phyloP scores from a whole-genome alignment of 805 yeast genomes.

The Candida nonsorbophila region DNA sequence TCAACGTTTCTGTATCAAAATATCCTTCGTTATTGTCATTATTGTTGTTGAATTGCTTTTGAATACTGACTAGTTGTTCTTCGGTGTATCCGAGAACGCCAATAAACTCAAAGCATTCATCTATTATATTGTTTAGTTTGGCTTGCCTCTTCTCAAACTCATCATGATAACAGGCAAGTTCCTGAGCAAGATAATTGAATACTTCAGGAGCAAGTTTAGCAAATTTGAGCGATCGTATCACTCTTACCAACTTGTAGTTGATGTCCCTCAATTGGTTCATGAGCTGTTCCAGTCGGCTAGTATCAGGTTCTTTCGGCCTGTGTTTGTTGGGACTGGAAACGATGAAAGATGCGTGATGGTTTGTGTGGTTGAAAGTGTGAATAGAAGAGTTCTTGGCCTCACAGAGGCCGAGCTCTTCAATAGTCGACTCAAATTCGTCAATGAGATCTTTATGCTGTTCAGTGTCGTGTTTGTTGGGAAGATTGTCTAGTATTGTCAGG shows the following conservation, averaged over 20 bases:
- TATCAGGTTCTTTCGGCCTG: conserved; percentile 1
- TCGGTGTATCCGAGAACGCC: conserved; percentile 23
- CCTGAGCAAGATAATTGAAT: conserved; percentile 15
- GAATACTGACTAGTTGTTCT: conserved; percentile 27
- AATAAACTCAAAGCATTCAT: conserved; percentile 20
- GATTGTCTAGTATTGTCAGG: conserved; percentile 11
- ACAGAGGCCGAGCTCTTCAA: conserved; percentile 15
- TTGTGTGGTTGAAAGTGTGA: conserved; percentile 3
- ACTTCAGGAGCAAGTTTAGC: conserved; percentile 32
- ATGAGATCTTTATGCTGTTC: conserved; percentile 23
- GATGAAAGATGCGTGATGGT: conserved; percentile 14
- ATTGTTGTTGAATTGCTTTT: conserved; percentile 17
- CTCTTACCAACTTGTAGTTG: conserved; percentile 31
- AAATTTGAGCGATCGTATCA: conserved; percentile 28
- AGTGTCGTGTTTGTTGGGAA: conserved; percentile 28
- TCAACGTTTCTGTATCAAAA: conserved; percentile 33
- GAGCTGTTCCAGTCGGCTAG: conserved; percentile 7
- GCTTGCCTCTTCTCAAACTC: conserved; percentile 19
- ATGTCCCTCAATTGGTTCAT: conserved; percentile 27
- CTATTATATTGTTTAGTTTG: conserved; percentile 17
- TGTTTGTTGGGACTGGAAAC: conserved; percentile 24
- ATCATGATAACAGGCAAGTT: conserved; percentile 19
- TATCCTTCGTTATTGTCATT: conserved; percentile 20
- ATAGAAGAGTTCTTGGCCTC: conserved; percentile 5
- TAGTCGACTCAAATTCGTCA: conserved; percentile 23